These are phyloP conservation scores for Polytolypa hystricis DNA, from an alignment of 2,329 filamentous ascomycete species.

Conservation along the genomic window DNA sequence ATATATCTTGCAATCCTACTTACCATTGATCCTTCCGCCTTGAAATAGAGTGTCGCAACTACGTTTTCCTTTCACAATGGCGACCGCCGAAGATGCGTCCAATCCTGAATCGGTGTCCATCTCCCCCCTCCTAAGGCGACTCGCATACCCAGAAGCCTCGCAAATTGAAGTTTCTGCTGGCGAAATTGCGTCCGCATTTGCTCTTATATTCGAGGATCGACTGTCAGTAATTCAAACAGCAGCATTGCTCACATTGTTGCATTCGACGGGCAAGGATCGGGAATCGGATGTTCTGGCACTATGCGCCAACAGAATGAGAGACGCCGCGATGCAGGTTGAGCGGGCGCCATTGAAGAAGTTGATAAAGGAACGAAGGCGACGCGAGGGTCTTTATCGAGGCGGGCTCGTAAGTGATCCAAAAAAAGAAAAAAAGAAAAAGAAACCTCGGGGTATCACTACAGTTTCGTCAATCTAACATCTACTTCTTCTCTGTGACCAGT, in stretches of 20 bases:
- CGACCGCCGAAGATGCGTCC: constrained; percentile 13
- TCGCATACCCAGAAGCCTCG: constrained; percentile 34
- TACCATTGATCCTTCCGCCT: too few species aligned
- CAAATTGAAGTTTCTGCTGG: constrained; percentile 51
- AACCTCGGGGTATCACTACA: not conserved
- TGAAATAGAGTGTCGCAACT: too few species aligned
- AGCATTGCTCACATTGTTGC: constrained; percentile 77
- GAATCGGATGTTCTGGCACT: constrained; percentile 75
- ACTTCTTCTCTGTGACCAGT: constrained; percentile 31
- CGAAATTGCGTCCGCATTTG: constrained; percentile 83
- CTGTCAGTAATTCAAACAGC: constrained; percentile 82
- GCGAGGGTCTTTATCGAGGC: constrained; percentile 65
- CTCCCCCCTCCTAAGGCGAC: constrained; percentile 36
- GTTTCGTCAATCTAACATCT: not conserved
- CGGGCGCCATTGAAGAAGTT: constrained; percentile 48
- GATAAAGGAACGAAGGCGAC: constrained; percentile 48
- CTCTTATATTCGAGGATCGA: constrained; percentile 81
- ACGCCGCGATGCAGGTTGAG: constrained; percentile 64
- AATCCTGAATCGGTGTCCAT: constrained; percentile 34
- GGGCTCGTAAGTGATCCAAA: constrained; percentile 64
- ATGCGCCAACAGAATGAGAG: constrained; percentile 74
- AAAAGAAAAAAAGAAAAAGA: too few species aligned
- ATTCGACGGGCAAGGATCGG: constrained; percentile 80
- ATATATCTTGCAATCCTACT: too few species aligned
- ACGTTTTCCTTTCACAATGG: constrained; percentile 14